Evolutionary conservation across 2,329 filamentous ascomycete genomes (phyloP).

Genomic region (Colletotrichum sp.): DNA sequence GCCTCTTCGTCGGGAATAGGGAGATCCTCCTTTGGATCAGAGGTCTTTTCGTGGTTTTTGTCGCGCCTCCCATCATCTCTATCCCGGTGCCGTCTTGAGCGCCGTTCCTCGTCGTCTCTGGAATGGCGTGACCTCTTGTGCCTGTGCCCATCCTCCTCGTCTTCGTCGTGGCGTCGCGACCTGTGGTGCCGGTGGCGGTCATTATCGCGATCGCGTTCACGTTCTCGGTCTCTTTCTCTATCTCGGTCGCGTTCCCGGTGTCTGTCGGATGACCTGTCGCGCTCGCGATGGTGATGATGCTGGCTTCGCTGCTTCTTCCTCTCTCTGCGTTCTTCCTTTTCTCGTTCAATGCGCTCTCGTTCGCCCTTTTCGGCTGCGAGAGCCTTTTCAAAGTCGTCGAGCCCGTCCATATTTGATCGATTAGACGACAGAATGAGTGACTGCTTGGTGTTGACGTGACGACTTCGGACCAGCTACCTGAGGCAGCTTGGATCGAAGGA

Average conservation of each 20-base stretch:
- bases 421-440: background rate
- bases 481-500: background rate
- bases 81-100: constrained; percentile 28
- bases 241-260: constrained; percentile 27
- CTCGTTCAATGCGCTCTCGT: constrained; percentile 52
- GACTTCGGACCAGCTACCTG: background rate
- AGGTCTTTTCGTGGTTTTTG: constrained; percentile 41
- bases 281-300: constrained; percentile 51
- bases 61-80: constrained; percentile 17
- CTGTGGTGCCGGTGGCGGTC: constrained; percentile 36
- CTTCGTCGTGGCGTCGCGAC: constrained; percentile 42
- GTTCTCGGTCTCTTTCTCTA: constrained; percentile 23
- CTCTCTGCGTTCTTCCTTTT: constrained; percentile 49
- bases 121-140: constrained; percentile 69
- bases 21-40: constrained; percentile 55
- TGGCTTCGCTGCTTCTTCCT: constrained; percentile 49
- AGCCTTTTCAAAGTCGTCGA: constrained; percentile 78
- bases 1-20: constrained; percentile 56
- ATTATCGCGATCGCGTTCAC: constrained; percentile 31
- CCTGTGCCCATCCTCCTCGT: constrained; percentile 60
- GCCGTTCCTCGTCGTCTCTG: constrained; percentile 51
- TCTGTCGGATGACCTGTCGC: constrained; percentile 30
- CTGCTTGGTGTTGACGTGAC: no score
- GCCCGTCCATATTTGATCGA: constrained; percentile 49
- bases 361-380: constrained; percentile 69